Conservation (phyloP, 2,329 filamentous ascomycete genomes). For the Neonectria sp. region DNA sequence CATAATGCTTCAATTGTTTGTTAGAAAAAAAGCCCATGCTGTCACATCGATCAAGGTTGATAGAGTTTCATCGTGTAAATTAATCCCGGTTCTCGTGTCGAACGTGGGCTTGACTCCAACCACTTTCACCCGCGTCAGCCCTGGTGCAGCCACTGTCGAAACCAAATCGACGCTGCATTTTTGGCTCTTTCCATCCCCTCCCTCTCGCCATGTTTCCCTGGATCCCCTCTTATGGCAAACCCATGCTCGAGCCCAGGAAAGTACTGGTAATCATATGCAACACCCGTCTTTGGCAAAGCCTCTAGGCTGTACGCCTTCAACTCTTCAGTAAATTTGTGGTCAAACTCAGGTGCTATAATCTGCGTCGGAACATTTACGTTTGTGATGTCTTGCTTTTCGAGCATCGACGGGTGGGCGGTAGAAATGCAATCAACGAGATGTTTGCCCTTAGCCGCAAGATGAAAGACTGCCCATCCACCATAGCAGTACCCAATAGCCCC, state of each 20-base stretch:
- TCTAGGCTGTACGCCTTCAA: constrained; percentile 4
- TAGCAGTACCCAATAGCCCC: constrained; percentile 17
- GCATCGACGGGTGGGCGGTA: constrained; percentile 8
- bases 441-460: not conserved
- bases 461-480: constrained; percentile 19
- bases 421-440: constrained; percentile 15
- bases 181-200: constrained; percentile 27
- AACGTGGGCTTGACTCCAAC: too few relatives aligned
- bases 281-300: constrained; percentile 12
- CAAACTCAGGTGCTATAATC: constrained; percentile 14
- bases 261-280: constrained; percentile 30
- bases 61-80: not conserved
- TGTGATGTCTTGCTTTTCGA: constrained; percentile 9
- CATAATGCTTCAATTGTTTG: too few relatives aligned
- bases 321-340: constrained; percentile 10
- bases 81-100: too few relatives aligned
- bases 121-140: too few relatives aligned
- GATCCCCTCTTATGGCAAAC: constrained; percentile 21
- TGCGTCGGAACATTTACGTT: constrained; percentile 10
- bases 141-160: not conserved
- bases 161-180: constrained; percentile 17
- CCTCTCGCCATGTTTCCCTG: constrained; percentile 4
- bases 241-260: constrained; percentile 27
- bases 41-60: not conserved
- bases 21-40: not conserved